Percentiles rank a stretch among this genome's conserved stretches.
phyloP scores from a whole-genome alignment of 805 yeast genomes.

The Myxozyma sirexii region DNA sequence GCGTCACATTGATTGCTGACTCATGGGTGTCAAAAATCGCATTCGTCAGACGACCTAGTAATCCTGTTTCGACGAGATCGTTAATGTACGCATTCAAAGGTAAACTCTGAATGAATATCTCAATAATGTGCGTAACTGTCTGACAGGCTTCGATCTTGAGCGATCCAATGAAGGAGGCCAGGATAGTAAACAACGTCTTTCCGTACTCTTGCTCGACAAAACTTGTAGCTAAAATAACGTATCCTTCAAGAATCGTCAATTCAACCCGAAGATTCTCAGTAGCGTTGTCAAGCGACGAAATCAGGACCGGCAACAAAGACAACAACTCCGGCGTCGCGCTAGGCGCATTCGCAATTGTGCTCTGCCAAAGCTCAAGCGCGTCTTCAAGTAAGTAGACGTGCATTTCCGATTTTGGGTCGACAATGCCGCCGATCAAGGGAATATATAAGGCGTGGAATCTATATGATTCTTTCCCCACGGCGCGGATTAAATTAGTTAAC shows the following conservation, averaged over 20 bases:
- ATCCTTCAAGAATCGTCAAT: constrained; percentile 43
- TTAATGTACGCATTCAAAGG: constrained; percentile 32
- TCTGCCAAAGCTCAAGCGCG: constrained; percentile 83
- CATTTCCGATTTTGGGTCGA: constrained; percentile 61
- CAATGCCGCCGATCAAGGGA: constrained; percentile 64
- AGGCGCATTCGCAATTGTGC: constrained; percentile 58
- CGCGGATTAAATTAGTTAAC: constrained; percentile 40
- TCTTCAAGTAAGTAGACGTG: constrained; percentile 73
- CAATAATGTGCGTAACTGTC: constrained; percentile 30
- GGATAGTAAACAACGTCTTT: constrained; percentile 29
- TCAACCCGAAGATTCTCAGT: constrained; percentile 49
- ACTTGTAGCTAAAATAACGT: constrained; percentile 40
- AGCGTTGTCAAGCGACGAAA: constrained; percentile 63
- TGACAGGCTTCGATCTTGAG: constrained; percentile 30
- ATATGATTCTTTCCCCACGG: constrained; percentile 34
- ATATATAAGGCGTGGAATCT: constrained; percentile 45
- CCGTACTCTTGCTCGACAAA: constrained; percentile 37
- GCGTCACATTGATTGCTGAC: constrained; percentile 41
- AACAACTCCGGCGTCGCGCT: constrained; percentile 47
- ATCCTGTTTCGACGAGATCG: constrained; percentile 38
- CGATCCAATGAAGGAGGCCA: constrained; percentile 26
- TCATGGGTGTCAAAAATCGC: constrained; percentile 42
- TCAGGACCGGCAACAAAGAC: constrained; percentile 53
- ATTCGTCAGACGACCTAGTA: constrained; percentile 40
- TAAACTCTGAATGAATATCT: constrained; percentile 26